Evolutionary conservation across 768 basidiomycete genomes (phyloP), one percentile per base, ranked within the genome.

Genomic region (Trametes elegans): DNA sequence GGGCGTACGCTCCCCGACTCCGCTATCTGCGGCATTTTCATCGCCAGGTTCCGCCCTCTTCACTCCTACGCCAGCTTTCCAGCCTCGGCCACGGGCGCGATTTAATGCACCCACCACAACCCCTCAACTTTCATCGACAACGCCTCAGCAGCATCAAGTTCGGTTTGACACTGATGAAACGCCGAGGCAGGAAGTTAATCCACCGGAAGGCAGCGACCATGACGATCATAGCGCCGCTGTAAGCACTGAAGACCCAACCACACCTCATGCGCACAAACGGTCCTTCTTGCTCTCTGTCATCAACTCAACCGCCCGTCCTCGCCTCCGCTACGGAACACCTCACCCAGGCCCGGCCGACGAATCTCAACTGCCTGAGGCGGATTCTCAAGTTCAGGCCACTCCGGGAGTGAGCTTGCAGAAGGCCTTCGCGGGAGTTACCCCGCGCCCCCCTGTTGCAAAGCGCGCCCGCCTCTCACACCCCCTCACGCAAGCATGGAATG

Each of bases 261-360:
- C 90, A 2, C 90, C 89, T 2, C 76, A 80, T 59, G 81, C 84
- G 11, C 84, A 87, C 56, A 83, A 88, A 35, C 82, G 84, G 14
- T 91, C 88, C 1, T 93, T 94, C 73, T 79, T 94, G 11, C 79
- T 94, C 34, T 84, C 84, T 8, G 87, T 93, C 7, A 88, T 94
- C 66, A 87, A 91, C 64, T 90, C 90, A 5, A 90, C 86, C 1
- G 74, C 87, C 4, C 84, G 90, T 28, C 89, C 90, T 0, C 80
- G 86, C 8, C 74, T 92, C 65, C 78, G 80, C 64, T 69, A 80
- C 62, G 76, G 82, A 19, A 83, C 90, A 13, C 83, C 88, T 34
- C 79, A 85, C 70, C 81, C 83, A 0, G 74, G 74, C 36, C 38
- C 32, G 2, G 40, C 27, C 10, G 55, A 51, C 32, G 52, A 40